Conservation (phyloP, 108 stramenopile genomes). For the Cyclotella atomus region DNA sequence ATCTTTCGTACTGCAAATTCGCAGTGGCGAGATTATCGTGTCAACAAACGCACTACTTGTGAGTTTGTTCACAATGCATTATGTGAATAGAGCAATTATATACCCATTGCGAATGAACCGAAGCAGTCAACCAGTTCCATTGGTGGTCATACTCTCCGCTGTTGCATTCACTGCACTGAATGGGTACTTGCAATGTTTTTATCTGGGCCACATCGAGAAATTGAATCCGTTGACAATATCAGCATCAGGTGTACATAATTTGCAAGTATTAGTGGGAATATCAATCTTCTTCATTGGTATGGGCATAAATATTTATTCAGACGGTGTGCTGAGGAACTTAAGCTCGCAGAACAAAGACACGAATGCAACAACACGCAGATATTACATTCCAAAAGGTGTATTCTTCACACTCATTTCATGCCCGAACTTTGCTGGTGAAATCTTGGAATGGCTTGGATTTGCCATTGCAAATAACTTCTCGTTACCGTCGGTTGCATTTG, state of each 20-base stretch:
- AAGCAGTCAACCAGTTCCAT: constrained; percentile 66
- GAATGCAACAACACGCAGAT: constrained; percentile 27
- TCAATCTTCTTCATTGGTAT: constrained; percentile 66
- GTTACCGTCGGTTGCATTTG: constrained; percentile 59
- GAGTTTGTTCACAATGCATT: constrained; percentile 81
- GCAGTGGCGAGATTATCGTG: constrained; percentile 3
- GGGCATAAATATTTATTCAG: constrained; percentile 70
- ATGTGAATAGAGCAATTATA: constrained; percentile 82
- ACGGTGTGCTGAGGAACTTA: constrained; percentile 73
- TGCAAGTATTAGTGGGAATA: constrained; percentile 58
- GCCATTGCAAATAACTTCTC: constrained; percentile 59
- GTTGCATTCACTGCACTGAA: constrained; percentile 62
- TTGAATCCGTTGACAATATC: constrained; percentile 17
- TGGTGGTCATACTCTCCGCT: constrained; percentile 63
- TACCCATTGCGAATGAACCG: constrained; percentile 81
- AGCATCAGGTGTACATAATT: background rate
- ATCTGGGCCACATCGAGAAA: constrained; percentile 29
- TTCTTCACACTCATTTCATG: constrained; percentile 74
- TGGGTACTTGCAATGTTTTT: constrained; percentile 76
- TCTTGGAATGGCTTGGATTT: constrained; percentile 90
- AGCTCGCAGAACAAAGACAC: constrained; percentile 32
- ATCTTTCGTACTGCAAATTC: background rate
- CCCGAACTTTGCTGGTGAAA: constrained; percentile 89
- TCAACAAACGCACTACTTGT: constrained; percentile 63
- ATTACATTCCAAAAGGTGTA: constrained; percentile 77